Conservation (phyloP, 352 stramenopile species). For the Pythium pectinolyticum region DNA sequence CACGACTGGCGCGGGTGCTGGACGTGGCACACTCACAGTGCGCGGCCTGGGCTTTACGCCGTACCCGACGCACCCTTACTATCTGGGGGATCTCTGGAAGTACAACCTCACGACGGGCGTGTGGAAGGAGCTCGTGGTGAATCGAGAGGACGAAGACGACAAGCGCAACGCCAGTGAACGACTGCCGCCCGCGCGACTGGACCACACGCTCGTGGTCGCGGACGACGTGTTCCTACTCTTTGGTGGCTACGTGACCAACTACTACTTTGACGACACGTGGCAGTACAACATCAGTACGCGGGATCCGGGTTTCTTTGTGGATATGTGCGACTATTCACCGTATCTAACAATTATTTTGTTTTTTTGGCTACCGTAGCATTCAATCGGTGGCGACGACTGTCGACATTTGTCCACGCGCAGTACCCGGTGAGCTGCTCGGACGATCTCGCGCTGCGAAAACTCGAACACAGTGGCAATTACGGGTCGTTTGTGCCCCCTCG, state of each 20-base stretch:
- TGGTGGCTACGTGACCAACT: constrained; percentile 92
- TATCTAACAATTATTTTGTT: not conserved
- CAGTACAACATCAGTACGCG: constrained; percentile 92
- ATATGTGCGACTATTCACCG: not conserved
- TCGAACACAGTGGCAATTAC: constrained; percentile 79
- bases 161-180: constrained; percentile 18
- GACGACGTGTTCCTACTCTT: constrained; percentile 90
- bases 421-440: constrained; percentile 92
- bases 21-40: constrained; percentile 52
- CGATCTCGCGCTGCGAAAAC: constrained; percentile 66
- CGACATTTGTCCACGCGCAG: constrained; percentile 86
- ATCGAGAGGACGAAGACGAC: constrained; percentile 14
- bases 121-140: constrained; percentile 72
- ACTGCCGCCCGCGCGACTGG: constrained; percentile 66
- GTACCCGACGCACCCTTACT: constrained; percentile 93
- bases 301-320: not conserved
- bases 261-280: constrained; percentile 95
- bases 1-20: constrained; percentile 80
- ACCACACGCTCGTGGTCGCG: constrained; percentile 80
- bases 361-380: constrained; percentile 45
- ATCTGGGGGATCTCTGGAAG: constrained; percentile 93
- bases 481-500: constrained; percentile 39
- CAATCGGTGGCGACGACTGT: constrained; percentile 90
- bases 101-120: constrained; percentile 86
- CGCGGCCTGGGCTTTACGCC: constrained; percentile 72